These are phyloP conservation scores for Ceraceosorus bombacis DNA, from an alignment of 1,284 basidiomycete genomes.

Conservation along the genomic window DNA sequence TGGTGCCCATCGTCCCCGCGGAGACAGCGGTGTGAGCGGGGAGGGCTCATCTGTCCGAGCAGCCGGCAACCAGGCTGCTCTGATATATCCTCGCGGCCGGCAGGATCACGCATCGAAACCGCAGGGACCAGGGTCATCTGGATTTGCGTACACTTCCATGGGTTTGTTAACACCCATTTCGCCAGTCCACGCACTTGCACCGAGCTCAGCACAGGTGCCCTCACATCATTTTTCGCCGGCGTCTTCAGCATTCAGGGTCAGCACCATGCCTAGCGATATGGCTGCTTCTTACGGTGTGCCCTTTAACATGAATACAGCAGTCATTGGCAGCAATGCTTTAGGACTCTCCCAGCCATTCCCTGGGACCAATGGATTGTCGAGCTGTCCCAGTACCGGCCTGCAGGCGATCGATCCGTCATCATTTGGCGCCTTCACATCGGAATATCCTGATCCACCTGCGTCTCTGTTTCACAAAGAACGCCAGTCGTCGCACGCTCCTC, in stretches of 20 bases:
- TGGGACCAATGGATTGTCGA: background rate
- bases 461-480: background rate
- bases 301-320: background rate
- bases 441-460: background rate
- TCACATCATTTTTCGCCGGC: background rate
- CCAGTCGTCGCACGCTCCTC: background rate
- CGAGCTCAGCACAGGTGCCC: conserved; percentile 10
- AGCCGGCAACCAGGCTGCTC: conserved; percentile 17
- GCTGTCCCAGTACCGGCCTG: background rate
- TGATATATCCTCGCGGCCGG: conserved; percentile 30
- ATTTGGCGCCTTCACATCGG: too few species aligned
- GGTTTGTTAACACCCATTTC: conserved; percentile 25
- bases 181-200: conserved; percentile 24
- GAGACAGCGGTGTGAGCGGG: conserved; percentile 17
- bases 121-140: conserved; percentile 11
- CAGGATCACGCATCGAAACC: conserved; percentile 11
- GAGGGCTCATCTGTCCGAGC: too few species aligned
- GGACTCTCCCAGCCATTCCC: background rate
- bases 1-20: conserved; percentile 25
- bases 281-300: background rate
- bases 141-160: conserved; percentile 13
- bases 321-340: background rate
- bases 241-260: background rate
- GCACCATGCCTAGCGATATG: too few species aligned
- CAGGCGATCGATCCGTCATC: background rate